These are phyloP conservation scores for Colletotrichum nymphaeae DNA, from an alignment of 2,329 filamentous ascomycete genomes.

Conservation along the genomic window DNA sequence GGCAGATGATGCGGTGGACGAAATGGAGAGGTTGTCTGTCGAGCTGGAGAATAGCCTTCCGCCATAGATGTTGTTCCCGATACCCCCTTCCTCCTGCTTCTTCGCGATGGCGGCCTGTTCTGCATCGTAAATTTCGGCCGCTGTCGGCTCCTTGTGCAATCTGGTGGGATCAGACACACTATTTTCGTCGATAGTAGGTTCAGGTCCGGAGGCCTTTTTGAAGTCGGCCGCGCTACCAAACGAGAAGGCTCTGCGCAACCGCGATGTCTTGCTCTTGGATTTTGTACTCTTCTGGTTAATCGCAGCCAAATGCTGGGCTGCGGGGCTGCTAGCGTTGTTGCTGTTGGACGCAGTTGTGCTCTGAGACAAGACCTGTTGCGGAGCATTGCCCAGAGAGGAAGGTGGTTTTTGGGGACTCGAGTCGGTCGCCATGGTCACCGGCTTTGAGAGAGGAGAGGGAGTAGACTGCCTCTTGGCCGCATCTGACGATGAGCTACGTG, in stretches of 20 bases:
- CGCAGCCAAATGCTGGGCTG: slow-evolving; percentile 87
- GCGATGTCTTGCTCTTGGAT: slow-evolving; percentile 85
- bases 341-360: slow-evolving; percentile 42
- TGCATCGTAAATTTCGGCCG: slow-evolving; percentile 78
- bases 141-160: slow-evolving; percentile 73
- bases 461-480: slow-evolving; percentile 72
- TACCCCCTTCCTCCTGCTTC: slow-evolving; percentile 90
- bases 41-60: slow-evolving; percentile 89
- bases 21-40: slow-evolving; percentile 93
- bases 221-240: slow-evolving; percentile 97
- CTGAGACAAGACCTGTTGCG: slow-evolving; percentile 47
- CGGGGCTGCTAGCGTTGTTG: slow-evolving; percentile 69
- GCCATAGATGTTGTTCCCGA: slow-evolving; percentile 94
- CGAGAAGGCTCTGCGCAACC: slow-evolving; percentile 91
- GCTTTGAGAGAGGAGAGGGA: slow-evolving; percentile 81
- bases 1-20: slow-evolving; percentile 88
- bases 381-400: slow-evolving; percentile 44
- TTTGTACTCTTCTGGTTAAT: slow-evolving; percentile 84
- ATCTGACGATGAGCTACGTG: slow-evolving; percentile 73
- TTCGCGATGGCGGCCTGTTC: slow-evolving; percentile 93
- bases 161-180: slow-evolving; percentile 55
- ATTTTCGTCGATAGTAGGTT: slow-evolving; percentile 37
- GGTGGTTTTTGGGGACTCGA: slow-evolving; percentile 56
- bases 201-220: slow-evolving; percentile 72
- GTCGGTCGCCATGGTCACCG: slow-evolving; percentile 71